Evolutionary conservation across 306 rosid species (phyloP).

Genomic region (Prosopis cineraria): DNA sequence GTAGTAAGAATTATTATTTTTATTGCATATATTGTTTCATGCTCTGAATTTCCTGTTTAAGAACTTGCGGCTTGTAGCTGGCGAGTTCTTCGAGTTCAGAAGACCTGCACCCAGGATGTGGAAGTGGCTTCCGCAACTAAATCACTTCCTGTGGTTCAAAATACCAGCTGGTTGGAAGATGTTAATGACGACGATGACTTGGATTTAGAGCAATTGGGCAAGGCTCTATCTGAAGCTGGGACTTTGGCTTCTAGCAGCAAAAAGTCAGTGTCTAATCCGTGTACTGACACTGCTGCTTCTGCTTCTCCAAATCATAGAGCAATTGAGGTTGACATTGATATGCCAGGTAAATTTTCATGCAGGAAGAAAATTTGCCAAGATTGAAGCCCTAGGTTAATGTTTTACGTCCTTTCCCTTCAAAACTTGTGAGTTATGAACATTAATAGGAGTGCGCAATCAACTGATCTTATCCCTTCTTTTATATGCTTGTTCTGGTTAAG

Average conservation of each 20-base stretch:
- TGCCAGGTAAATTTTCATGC: slow-evolving; percentile 51
- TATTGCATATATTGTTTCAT: background rate
- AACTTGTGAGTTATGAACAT: background rate
- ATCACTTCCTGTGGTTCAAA: slow-evolving; percentile 33
- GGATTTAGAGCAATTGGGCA: slow-evolving; percentile 65
- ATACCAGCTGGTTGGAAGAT: slow-evolving; percentile 36
- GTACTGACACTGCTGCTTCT: slow-evolving; percentile 25
- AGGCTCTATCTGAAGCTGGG: slow-evolving; percentile 61
- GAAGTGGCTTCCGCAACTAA: slow-evolving; percentile 26
- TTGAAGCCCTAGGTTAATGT: background rate
- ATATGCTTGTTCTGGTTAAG: background rate
- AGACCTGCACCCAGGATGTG: slow-evolving; percentile 28
- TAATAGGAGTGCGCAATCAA: background rate
- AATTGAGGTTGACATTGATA: slow-evolving; percentile 37
- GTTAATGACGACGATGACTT: slow-evolving; percentile 41
- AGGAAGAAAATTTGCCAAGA: background rate
- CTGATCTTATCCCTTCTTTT: background rate
- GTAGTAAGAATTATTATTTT: background rate
- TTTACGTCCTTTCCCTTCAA: background rate
- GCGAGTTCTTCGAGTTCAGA: slow-evolving; percentile 82
- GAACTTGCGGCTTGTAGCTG: slow-evolving; percentile 41
- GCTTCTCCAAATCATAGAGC: slow-evolving; percentile 31
- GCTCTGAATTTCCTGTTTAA: slow-evolving; percentile 6
- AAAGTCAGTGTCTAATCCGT: slow-evolving; percentile 31
- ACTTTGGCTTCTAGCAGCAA: slow-evolving; percentile 55